Evolutionary conservation across 495 filamentous ascomycete species (phyloP).

Genomic region (Chaetomidium leptoderma): DNA sequence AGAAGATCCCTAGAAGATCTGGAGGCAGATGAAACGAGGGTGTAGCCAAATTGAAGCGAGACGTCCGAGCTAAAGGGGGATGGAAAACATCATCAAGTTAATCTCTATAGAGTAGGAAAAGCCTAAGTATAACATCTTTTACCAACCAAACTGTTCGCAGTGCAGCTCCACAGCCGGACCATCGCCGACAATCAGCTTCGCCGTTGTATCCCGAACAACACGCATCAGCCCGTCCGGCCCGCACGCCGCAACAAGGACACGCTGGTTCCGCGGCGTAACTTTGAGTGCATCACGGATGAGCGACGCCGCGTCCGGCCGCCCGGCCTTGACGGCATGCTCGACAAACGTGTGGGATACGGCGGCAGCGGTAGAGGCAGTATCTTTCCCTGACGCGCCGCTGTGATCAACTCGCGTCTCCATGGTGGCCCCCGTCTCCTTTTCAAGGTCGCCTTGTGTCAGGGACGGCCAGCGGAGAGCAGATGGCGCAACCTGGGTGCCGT

Average conservation of each 20-base stretch:
- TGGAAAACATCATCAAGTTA: neutral
- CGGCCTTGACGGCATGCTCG: slow-evolving; percentile 29
- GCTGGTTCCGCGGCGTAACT: slow-evolving; percentile 36
- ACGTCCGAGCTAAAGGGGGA: too few relatives aligned
- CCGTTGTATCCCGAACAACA: slow-evolving; percentile 48
- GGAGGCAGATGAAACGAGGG: too few relatives aligned
- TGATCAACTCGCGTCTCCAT: slow-evolving; percentile 28
- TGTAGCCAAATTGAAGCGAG: too few relatives aligned
- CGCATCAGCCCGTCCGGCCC: slow-evolving; percentile 48
- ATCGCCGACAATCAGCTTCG: slow-evolving; percentile 42
- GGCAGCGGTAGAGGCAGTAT: neutral
- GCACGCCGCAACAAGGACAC: slow-evolving; percentile 50
- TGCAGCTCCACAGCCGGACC: slow-evolving; percentile 52
- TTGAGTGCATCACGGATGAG: slow-evolving; percentile 43
- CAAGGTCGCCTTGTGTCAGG: slow-evolving; percentile 17
- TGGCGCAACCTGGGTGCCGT: slow-evolving; percentile 4
- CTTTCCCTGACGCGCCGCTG: slow-evolving; percentile 8
- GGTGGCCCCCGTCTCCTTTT: slow-evolving; percentile 21
- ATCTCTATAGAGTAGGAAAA: neutral
- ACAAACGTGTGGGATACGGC: slow-evolving; percentile 1
- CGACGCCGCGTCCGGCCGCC: slow-evolving; percentile 40
- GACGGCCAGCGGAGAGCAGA: slow-evolving; percentile 5
- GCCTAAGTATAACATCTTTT: slow-evolving; percentile 2
- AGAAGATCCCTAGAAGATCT: too few relatives aligned
- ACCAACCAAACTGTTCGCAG: slow-evolving; percentile 56